A percentile compares a stretch with the other conserved stretches of the same genome.
phyloP scores from a whole-genome alignment of 2,329 filamentous ascomycete genomes.

The Periconia sp. region DNA sequence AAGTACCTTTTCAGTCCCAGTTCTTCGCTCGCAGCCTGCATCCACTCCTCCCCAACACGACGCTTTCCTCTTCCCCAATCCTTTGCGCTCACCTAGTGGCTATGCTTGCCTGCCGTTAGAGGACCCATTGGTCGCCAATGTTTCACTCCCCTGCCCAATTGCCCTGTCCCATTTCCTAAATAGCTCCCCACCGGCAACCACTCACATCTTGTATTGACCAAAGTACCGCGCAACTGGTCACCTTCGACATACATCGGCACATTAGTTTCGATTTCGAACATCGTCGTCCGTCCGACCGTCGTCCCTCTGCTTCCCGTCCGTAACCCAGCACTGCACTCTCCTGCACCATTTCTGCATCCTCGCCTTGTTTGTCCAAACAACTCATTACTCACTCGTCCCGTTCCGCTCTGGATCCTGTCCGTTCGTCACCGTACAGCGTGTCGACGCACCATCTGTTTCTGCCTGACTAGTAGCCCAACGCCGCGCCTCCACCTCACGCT shows the following conservation, averaged over 20 bases:
- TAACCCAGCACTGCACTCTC: conserved; percentile 27
- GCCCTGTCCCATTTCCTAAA: conserved; percentile 39
- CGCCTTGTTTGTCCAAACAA: conserved; percentile 31
- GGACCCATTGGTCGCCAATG: conserved; percentile 45
- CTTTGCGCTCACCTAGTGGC: conserved; percentile 40
- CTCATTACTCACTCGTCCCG: conserved; percentile 11
- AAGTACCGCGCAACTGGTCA: conserved; percentile 43
- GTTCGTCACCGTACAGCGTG: conserved; percentile 8
- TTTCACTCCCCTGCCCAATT: conserved; percentile 47
- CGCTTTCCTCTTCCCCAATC: conserved; percentile 29
- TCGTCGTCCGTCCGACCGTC: conserved; percentile 30
- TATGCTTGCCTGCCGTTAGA: conserved; percentile 39
- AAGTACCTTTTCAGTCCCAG: conserved; percentile 37
- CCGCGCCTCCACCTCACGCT: conserved; percentile 22
- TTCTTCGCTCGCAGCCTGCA: conserved; percentile 43
- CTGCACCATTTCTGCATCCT: conserved; percentile 21
- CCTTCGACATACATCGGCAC: conserved; percentile 38
- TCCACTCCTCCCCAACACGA: conserved; percentile 34
- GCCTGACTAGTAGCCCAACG: conserved; percentile 34
- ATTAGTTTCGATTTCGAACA: conserved; percentile 38
- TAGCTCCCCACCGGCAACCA: conserved; percentile 46
- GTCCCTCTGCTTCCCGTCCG: conserved; percentile 28
- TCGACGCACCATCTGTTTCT: conserved; percentile 26
- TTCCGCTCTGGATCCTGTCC: conserved; percentile 5
- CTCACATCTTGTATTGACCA: conserved; percentile 37